These are phyloP conservation scores for Kandelia obovata DNA, from an alignment of 345 rosid genomes.

Conservation along the genomic window DNA sequence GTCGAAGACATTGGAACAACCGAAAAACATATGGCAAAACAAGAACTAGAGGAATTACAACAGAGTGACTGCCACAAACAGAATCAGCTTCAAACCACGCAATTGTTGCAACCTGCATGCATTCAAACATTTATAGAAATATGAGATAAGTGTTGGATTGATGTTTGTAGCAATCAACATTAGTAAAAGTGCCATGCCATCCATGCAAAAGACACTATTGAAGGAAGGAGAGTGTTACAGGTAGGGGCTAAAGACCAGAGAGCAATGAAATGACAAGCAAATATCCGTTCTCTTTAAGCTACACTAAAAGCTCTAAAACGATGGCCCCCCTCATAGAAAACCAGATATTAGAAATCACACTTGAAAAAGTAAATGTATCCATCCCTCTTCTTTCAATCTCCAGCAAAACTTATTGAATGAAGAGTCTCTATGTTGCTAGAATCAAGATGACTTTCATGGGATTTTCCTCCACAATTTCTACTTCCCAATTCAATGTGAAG, in stretches of 20 bases:
- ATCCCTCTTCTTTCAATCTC: background rate
- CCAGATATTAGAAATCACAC: no score
- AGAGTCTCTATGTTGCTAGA: background rate
- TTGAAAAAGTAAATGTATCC: no score
- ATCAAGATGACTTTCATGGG: background rate
- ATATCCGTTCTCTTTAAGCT: background rate
- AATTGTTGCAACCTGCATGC: constrained; percentile 81
- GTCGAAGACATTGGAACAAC: constrained; percentile 87
- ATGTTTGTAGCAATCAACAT: no score
- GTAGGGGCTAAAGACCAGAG: no score
- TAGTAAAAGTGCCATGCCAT: no score
- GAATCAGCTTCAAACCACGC: constrained; percentile 99
- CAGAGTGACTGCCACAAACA: constrained; percentile 90
- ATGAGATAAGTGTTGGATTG: background rate
- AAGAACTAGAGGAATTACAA: constrained; percentile 81
- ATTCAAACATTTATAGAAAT: constrained; percentile 20
- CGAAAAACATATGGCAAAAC: constrained; percentile 90
- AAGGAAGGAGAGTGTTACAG: background rate
- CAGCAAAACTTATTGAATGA: background rate
- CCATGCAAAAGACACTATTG: background rate
- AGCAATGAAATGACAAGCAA: background rate
- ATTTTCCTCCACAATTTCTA: background rate
- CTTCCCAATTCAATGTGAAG: background rate
- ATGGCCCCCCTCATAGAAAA: background rate
- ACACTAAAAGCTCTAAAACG: background rate